Evolutionary conservation across 768 basidiomycete genomes (phyloP).

Genomic region (Suillus cothurnatus): DNA sequence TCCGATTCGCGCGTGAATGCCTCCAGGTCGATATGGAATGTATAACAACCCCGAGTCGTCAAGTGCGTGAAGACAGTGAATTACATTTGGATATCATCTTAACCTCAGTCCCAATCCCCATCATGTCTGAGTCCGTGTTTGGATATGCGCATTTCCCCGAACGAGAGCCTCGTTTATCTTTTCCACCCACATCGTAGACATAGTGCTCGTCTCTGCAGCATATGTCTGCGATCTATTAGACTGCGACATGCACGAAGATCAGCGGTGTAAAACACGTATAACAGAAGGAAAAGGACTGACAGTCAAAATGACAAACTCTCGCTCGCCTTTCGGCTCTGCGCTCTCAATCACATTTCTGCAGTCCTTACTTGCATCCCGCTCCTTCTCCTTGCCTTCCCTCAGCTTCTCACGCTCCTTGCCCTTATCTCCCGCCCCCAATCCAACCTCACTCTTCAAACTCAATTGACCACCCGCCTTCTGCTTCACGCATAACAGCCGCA

Average conservation of each 20-base stretch:
- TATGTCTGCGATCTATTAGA: slow-evolving; percentile 49
- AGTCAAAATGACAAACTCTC: slow-evolving; percentile 63
- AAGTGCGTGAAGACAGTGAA: neutral
- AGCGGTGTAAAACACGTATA: neutral
- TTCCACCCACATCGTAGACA: slow-evolving; percentile 41
- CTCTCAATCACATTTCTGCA: slow-evolving; percentile 44
- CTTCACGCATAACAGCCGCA: slow-evolving; percentile 60
- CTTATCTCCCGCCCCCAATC: slow-evolving; percentile 26
- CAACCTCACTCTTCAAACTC: slow-evolving; percentile 54
- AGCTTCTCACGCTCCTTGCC: slow-evolving; percentile 8
- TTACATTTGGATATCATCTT: neutral
- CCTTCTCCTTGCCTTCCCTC: slow-evolving; percentile 31
- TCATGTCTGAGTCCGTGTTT: slow-evolving; percentile 2
- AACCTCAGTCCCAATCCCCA: neutral
- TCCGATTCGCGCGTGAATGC: neutral
- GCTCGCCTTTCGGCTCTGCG: slow-evolving; percentile 54
- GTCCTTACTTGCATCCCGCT: slow-evolving; percentile 51
- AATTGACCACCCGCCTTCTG: slow-evolving; percentile 39
- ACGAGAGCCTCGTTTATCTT: slow-evolving; percentile 40
- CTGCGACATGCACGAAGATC: slow-evolving; percentile 28
- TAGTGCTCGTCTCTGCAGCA: slow-evolving; percentile 38
- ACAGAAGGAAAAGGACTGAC: slow-evolving; percentile 38
- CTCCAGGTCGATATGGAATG: neutral
- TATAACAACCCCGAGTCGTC: neutral
- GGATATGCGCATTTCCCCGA: neutral